A percentile compares a stretch with the other conserved stretches of the same genome.
phyloP scores from a whole-genome alignment of 129 eudicot genomes.

The Helichrysum umbraculigerum region DNA sequence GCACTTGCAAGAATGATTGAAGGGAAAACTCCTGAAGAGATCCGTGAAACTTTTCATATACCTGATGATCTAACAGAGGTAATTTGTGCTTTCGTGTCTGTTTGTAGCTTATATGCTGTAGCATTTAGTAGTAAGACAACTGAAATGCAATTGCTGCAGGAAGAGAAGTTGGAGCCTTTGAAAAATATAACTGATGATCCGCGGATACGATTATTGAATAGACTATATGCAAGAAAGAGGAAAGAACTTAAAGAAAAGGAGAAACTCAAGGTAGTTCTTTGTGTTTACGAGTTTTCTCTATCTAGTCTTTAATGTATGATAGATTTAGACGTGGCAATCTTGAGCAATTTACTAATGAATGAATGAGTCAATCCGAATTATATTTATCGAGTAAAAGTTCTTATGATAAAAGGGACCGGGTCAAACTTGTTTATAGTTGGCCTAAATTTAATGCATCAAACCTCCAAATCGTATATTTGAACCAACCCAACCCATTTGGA shows the following conservation, averaged over 20 bases:
- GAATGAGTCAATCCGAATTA: not conserved
- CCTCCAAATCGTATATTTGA: not conserved
- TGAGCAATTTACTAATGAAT: not conserved
- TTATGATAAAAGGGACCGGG: not conserved
- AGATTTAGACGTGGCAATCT: not conserved
- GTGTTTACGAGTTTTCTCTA: conserved; percentile 3
- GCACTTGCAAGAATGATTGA: conserved; percentile 96
- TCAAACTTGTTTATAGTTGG: not conserved
- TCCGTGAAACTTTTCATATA: conserved; percentile 80
- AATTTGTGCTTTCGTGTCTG: conserved; percentile 40
- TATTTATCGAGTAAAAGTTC: not conserved
- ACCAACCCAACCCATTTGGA: not conserved
- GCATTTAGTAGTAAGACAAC: conserved; percentile 10
- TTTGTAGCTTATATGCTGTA: conserved; percentile 7
- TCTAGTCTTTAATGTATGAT: not conserved
- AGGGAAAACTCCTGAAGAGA: conserved; percentile 91
- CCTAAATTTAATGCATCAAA: not conserved
- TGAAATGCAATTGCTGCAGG: conserved; percentile 46
- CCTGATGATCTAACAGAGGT: conserved; percentile 99
- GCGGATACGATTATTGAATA: conserved; percentile 77
- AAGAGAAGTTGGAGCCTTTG: conserved; percentile 89
- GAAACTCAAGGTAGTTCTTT: conserved; percentile 56
- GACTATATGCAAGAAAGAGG: conserved; percentile 92
- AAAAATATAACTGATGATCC: conserved; percentile 86
- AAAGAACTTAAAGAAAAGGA: conserved; percentile 77